Evolutionary conservation across 208 protist species (phyloP).

Genomic region (Tetramitus jugosus): DNA sequence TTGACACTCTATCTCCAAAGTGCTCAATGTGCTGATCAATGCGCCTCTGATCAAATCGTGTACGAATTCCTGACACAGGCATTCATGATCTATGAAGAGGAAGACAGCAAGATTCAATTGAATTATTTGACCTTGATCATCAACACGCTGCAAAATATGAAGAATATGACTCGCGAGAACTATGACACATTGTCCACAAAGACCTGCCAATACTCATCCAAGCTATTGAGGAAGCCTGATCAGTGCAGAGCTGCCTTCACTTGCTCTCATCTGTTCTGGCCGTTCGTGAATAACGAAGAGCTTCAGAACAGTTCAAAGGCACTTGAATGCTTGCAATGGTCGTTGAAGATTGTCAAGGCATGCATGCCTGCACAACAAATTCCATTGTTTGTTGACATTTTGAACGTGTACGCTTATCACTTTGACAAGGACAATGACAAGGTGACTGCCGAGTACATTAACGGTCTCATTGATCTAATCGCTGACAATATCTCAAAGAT

Average conservation of each 20-base stretch:
- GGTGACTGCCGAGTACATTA: slow-evolving; percentile 43
- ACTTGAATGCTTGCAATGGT: slow-evolving; percentile 79
- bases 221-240: slow-evolving; percentile 77
- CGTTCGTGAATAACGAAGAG: slow-evolving; percentile 37
- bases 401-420: slow-evolving; percentile 85
- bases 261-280: slow-evolving; percentile 75
- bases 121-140: slow-evolving; percentile 62
- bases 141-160: slow-evolving; percentile 46
- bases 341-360: slow-evolving; percentile 77
- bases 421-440: slow-evolving; percentile 63
- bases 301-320: slow-evolving; percentile 55
- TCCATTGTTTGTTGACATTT: slow-evolving; percentile 83
- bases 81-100: slow-evolving; percentile 84
- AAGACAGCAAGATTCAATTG: slow-evolving; percentile 69
- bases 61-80: slow-evolving; percentile 79
- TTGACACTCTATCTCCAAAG: slow-evolving; percentile 73
- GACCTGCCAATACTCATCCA: slow-evolving; percentile 70
- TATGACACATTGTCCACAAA: slow-evolving; percentile 80
- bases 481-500: slow-evolving; percentile 32
- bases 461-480: slow-evolving; percentile 47
- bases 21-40: slow-evolving; percentile 62
- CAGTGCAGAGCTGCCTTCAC: slow-evolving; percentile 68
- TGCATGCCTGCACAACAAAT: slow-evolving; percentile 58
- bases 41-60: slow-evolving; percentile 55
- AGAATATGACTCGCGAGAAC: slow-evolving; percentile 61